Conservation (phyloP, 129 eudicot species). For the Artemisia annua region DNA sequence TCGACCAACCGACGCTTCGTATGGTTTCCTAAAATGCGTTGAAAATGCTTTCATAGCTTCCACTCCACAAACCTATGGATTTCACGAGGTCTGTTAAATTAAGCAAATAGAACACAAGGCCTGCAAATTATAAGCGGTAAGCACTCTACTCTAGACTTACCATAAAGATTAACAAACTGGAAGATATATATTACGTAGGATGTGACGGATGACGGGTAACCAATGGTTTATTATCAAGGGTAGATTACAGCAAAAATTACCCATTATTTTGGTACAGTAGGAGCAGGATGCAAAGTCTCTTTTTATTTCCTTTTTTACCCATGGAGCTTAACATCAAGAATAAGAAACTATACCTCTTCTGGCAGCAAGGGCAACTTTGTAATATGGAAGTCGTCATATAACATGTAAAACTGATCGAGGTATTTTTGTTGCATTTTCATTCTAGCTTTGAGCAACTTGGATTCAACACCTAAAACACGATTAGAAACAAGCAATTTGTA, state of each 20-base stretch:
- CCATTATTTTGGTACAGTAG: not conserved
- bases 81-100: not conserved
- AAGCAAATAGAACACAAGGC: not conserved
- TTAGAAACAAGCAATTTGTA: not conserved
- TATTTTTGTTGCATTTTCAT: slow-evolving; percentile 96
- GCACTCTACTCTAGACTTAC: not conserved
- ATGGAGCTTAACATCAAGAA: not conserved
- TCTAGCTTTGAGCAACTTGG: slow-evolving; percentile 95
- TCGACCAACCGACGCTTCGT: slow-evolving; percentile 38
- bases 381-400: slow-evolving; percentile 88
- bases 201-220: too few relatives aligned
- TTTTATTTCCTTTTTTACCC: slow-evolving; percentile 8
- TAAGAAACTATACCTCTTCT: slow-evolving; percentile 72
- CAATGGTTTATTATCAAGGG: not conserved
- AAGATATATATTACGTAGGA: not conserved
- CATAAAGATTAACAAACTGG: not conserved
- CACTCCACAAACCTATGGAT: slow-evolving; percentile 74
- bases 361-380: slow-evolving; percentile 87
- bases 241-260: not conserved
- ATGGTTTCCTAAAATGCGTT: slow-evolving; percentile 52
- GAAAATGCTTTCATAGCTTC: slow-evolving; percentile 79
- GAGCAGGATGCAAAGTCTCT: not conserved
- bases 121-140: not conserved
- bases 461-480: slow-evolving; percentile 55
- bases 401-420: slow-evolving; percentile 90